Evolutionary conservation across 352 stramenopile species (phyloP), one percentile per base, ranked within the genome.

Genomic region (Nothophytophthora sp.): DNA sequence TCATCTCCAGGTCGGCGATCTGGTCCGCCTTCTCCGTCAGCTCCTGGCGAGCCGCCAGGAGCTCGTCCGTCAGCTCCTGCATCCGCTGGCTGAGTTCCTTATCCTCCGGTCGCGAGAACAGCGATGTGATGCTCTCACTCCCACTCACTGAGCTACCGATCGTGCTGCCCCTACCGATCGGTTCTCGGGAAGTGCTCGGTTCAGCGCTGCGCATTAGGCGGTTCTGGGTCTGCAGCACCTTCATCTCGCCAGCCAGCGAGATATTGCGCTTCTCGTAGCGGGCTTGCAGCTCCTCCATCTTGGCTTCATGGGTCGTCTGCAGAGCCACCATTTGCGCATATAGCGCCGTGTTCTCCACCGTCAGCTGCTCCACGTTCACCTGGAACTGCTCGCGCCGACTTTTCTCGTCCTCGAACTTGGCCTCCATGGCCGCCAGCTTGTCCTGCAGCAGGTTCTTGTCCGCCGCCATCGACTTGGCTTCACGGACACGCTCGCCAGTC

Each of bases 251-350:
- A 3, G 57, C 78, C 32, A 93, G 51, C 6, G 81, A 76, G 4
- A 81, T 58, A 29, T 88, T 86, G n/a, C 77, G 73, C 56, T 88
- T 86, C 37, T 95, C 82, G 41, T 82, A 90, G 10, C 50, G 63
- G 10, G 70, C 64, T 16, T 81, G 73, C 38, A 89, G 38, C 48
- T 95, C 82, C 54, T 96, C 83, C 69, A 90, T 84, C 55, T 90
- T 90, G 1, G 80, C 78, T 53, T 92, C 81, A 39, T 92, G 77
- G 0, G 79, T 90, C 6, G 81, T 87, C 62, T 94, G 81, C 20
- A 93, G 25, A 30, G 83, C 82, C 23, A 92, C 81, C 86, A 96
- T 92, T 57, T 93, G 83, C 10, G 83, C 84, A 40, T 96, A 92
- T 53, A 94, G 36, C 4, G 86, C 81, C 8, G 81, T 94, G 48